Evolutionary conservation across 2,329 filamentous ascomycete species (phyloP).

Genomic region (Bretziella fagacearum): DNA sequence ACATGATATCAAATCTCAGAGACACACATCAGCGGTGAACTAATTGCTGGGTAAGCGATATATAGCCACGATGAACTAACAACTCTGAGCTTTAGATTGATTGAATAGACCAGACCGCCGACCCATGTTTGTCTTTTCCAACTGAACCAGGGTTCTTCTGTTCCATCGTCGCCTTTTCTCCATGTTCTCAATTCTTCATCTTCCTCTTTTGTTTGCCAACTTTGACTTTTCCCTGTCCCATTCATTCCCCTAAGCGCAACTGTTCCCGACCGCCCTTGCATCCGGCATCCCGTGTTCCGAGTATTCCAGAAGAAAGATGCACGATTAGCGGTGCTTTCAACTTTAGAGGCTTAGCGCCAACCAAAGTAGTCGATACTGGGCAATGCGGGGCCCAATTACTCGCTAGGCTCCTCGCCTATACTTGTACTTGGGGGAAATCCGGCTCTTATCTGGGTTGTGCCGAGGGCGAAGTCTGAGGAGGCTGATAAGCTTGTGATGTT

Average conservation of each 20-base stretch:
- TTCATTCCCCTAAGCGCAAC: conserved; percentile 2
- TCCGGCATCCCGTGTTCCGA: neutral
- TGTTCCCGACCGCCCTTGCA: conserved; percentile 1
- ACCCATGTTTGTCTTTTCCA: too few species aligned
- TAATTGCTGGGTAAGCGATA: too few species aligned
- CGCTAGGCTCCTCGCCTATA: neutral
- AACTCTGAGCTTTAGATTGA: too few species aligned
- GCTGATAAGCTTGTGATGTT: too few species aligned
- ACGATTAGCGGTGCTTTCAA: neutral
- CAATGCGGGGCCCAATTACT: too few species aligned
- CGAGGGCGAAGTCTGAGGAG: neutral
- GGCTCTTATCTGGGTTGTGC: neutral
- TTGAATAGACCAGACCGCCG: too few species aligned
- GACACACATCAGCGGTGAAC: too few species aligned
- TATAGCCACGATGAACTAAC: too few species aligned
- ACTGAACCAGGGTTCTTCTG: too few species aligned
- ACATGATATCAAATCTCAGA: too few species aligned
- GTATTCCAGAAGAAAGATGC: neutral
- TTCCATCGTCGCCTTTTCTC: neutral
- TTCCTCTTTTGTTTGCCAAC: too few species aligned
- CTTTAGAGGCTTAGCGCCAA: neutral
- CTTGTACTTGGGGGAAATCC: neutral
- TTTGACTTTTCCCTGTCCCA: neutral
- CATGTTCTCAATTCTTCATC: neutral
- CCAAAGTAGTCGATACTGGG: too few species aligned